Percentiles rank a stretch among this genome's conserved stretches.
Evolutionary conservation across 129 eudicot genomes (phyloP).

Genomic region (Lactuca sativa): DNA sequence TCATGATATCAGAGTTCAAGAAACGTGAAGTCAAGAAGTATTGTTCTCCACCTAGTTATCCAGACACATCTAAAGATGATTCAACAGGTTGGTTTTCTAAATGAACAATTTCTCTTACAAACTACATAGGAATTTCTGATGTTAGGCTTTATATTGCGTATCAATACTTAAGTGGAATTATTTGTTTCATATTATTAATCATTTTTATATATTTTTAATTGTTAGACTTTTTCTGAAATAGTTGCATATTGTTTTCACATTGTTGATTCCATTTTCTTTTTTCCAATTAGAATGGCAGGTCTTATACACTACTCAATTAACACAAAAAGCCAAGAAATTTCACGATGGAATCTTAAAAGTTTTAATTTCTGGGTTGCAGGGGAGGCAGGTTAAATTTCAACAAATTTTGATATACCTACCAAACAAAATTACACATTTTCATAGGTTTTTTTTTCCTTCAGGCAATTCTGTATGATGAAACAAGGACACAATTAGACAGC

Average conservation of each 20-base stretch:
- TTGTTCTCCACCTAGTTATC: conserved; percentile 47
- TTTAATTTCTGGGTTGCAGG: conserved; percentile 51
- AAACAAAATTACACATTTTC: background rate
- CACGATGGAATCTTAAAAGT: conserved; percentile 81
- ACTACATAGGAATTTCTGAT: conserved; percentile 24
- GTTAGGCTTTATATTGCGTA: conserved; percentile 1
- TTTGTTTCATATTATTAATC: no score
- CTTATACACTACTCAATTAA: conserved; percentile 78
- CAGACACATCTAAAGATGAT: conserved; percentile 40
- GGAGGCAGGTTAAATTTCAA: conserved; percentile 62
- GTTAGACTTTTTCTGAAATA: no score
- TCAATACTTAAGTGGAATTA: background rate
- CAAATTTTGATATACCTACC: background rate
- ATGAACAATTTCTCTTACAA: background rate
- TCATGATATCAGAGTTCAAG: conserved; percentile 64
- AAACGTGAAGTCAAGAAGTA: conserved; percentile 62
- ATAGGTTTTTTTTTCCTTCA: conserved; percentile 9
- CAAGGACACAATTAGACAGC: conserved; percentile 55
- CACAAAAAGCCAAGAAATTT: conserved; percentile 83
- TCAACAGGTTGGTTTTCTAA: conserved; percentile 44
- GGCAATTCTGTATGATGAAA: conserved; percentile 66
- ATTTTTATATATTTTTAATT: no score
- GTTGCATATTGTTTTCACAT: conserved; percentile 11
- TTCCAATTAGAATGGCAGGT: conserved; percentile 78
- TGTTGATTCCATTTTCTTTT: conserved; percentile 6